Conservation (phyloP, 441 rosid genomes). For the Arabidopsis hybrid region DNA sequence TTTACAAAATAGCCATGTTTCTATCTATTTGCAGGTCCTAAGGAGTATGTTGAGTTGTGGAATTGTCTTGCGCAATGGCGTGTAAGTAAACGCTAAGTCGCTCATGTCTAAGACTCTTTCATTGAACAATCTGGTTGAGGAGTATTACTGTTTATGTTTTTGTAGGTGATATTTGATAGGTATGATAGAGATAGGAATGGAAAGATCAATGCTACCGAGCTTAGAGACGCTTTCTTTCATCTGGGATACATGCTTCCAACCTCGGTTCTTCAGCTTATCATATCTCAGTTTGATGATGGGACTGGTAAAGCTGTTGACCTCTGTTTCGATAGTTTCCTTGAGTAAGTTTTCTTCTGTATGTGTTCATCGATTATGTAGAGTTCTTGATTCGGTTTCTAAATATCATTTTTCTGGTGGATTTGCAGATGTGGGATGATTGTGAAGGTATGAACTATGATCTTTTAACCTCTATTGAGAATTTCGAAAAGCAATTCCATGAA, state of each 20-base stretch:
- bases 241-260: constrained; percentile 71
- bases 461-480: neutral
- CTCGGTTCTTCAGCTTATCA: constrained; percentile 62
- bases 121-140: neutral
- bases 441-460: constrained; percentile 54
- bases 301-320: constrained; percentile 57
- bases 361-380: neutral
- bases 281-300: constrained; percentile 59
- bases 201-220: constrained; percentile 60
- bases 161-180: constrained; percentile 68
- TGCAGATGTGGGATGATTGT: constrained; percentile 78
- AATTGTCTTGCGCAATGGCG: constrained; percentile 73
- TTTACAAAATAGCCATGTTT: neutral
- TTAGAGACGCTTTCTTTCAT: constrained; percentile 69
- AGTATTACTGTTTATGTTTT: neutral
- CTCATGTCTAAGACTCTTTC: neutral
- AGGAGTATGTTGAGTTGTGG: constrained; percentile 71
- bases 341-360: constrained; percentile 51
- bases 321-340: constrained; percentile 66
- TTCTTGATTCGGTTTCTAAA: neutral
- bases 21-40: constrained; percentile 53
- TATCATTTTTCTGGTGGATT: constrained; percentile 31
- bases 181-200: constrained; percentile 75
- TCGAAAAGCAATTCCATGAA: neutral
- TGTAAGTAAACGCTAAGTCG: constrained; percentile 48